These are phyloP conservation scores for Royoungia palumana DNA, from an alignment of 768 basidiomycete genomes.

Conservation along the genomic window DNA sequence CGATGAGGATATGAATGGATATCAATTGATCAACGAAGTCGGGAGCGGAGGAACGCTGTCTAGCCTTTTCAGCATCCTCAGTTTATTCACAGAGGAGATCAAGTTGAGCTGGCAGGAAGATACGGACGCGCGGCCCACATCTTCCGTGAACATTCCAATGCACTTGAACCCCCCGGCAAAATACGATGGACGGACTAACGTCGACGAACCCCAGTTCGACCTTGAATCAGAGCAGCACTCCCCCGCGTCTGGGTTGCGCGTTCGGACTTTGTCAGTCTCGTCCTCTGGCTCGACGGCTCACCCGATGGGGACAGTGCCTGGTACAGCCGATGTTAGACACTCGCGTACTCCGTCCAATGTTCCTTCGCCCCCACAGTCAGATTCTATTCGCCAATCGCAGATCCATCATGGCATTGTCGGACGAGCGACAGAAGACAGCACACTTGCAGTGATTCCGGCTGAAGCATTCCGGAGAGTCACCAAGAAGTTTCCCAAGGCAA, in stretches of 20 bases:
- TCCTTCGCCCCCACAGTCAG: conserved; percentile 24
- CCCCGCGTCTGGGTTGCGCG: conserved; percentile 29
- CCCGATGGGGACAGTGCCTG: conserved; percentile 33
- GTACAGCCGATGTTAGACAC: conserved; percentile 8
- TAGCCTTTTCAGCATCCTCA: conserved; percentile 94
- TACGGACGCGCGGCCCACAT: conserved; percentile 14
- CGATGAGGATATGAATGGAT: conserved; percentile 89
- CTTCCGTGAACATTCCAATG: conserved; percentile 26
- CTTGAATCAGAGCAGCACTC: conserved; percentile 34
- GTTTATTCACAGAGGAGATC: conserved; percentile 93
- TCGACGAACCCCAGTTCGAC: conserved; percentile 63
- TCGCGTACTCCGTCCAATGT: conserved; percentile 13
- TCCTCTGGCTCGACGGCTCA: conserved; percentile 72
- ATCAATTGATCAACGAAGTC: conserved; percentile 95
- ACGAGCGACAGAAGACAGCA: conserved; percentile 91
- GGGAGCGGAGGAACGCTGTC: conserved; percentile 93
- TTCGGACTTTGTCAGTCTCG: conserved; percentile 56
- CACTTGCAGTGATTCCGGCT: conserved; percentile 97
- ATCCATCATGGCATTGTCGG: conserved; percentile 75
- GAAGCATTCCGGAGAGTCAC: conserved; percentile 94
- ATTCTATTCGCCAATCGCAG: conserved; percentile 22
- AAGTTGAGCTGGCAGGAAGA: conserved; percentile 90
- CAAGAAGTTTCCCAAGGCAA: conserved; percentile 95
- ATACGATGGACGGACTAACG: conserved; percentile 44
- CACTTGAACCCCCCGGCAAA: conserved; percentile 23